These are phyloP conservation scores for Datura wrightii DNA, from an alignment of 257 asterid genomes.

Conservation along the genomic window DNA sequence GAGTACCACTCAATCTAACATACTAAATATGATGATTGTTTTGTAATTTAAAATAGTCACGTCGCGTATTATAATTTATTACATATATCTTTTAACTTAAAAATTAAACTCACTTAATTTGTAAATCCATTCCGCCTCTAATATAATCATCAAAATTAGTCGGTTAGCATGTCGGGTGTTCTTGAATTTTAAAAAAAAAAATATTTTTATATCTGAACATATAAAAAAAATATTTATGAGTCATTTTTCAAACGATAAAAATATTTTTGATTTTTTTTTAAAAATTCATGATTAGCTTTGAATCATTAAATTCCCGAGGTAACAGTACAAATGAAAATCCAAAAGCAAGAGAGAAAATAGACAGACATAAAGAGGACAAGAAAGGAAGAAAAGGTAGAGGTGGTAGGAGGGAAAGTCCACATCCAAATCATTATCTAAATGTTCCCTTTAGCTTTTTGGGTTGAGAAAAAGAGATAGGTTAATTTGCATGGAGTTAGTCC, in stretches of 20 bases:
- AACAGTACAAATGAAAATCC: slow-evolving; percentile 18
- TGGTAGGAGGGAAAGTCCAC: slow-evolving; percentile 17
- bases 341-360: background rate
- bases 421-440: slow-evolving; percentile 8
- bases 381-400: background rate
- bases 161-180: background rate
- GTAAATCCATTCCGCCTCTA: background rate
- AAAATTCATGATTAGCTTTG: background rate
- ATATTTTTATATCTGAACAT: too few relatives aligned
- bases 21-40: too few relatives aligned
- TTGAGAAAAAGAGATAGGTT: background rate
- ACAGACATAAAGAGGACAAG: slow-evolving; percentile 28
- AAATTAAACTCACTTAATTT: too few relatives aligned
- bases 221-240: too few relatives aligned
- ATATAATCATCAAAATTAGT: background rate
- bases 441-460: background rate
- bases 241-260: background rate
- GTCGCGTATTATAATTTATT: background rate
- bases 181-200: background rate
- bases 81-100: background rate
- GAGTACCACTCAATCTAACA: too few relatives aligned
- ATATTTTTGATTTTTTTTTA: background rate
- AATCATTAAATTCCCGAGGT: slow-evolving; percentile 26
- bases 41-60: background rate
- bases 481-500: background rate